These are phyloP conservation scores for Mucor saturninus DNA, from an alignment of 371 early-diverging fungal genomes.

Conservation along the genomic window DNA sequence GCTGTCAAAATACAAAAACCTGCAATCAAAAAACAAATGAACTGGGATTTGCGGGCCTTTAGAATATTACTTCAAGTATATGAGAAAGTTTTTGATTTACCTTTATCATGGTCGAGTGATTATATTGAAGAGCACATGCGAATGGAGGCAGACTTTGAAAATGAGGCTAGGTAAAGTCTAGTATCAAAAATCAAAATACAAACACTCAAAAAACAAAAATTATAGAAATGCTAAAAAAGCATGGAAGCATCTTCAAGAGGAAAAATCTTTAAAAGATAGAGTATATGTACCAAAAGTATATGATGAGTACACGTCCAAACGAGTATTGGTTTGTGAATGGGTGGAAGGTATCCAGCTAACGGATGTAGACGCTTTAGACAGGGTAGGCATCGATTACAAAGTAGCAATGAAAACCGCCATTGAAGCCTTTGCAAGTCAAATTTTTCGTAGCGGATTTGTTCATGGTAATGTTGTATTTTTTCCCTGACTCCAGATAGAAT, in stretches of 20 bases:
- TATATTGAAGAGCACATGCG: constrained; percentile 79
- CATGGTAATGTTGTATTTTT: constrained; percentile 58
- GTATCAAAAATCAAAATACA: background rate
- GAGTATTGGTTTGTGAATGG: constrained; percentile 90
- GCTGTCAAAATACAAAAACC: constrained; percentile 96
- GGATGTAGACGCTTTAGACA: constrained; percentile 50
- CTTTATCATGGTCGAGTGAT: constrained; percentile 80
- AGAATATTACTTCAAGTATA: constrained; percentile 61
- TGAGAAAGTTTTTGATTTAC: constrained; percentile 84
- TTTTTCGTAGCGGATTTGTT: constrained; percentile 87
- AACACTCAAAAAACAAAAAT: background rate
- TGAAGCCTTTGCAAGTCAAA: constrained; percentile 88
- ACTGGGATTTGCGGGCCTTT: constrained; percentile 82
- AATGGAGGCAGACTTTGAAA: constrained; percentile 80
- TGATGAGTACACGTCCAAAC: constrained; percentile 72
- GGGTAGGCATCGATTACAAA: constrained; percentile 41
- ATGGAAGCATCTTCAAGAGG: constrained; percentile 56
- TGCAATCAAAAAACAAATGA: constrained; percentile 80
- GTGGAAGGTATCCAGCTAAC: constrained; percentile 75
- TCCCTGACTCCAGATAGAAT: too few species aligned
- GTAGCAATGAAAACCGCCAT: constrained; percentile 79
- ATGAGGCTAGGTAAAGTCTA: constrained; percentile 67
- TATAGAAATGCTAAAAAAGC: constrained; percentile 74
- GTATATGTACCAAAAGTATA: constrained; percentile 84
- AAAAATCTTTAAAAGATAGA: constrained; percentile 51